Conservation (phyloP, 208 protist species). For the Crithidia acanthocephali region DNA sequence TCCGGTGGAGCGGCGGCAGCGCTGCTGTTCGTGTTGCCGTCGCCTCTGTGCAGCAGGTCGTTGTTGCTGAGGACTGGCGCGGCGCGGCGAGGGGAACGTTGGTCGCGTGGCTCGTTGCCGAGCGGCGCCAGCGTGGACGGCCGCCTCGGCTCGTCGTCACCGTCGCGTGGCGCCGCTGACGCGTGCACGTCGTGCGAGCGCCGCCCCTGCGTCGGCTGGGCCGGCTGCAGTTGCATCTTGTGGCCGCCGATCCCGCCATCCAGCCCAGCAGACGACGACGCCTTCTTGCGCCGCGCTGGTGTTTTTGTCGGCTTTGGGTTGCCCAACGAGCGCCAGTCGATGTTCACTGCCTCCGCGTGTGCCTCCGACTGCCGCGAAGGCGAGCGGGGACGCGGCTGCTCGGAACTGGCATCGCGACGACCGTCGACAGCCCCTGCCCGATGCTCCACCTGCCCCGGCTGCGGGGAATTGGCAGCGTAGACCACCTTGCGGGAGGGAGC, state of each 20-base stretch:
- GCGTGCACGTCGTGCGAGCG: slow-evolving; percentile 10
- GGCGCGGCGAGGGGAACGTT: slow-evolving; percentile 5
- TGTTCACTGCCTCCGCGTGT: slow-evolving; percentile 6
- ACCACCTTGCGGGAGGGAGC: slow-evolving; percentile 23
- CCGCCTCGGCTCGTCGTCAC: slow-evolving; percentile 8
- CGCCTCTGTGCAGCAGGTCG: neutral
- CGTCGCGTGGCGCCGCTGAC: neutral
- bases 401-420: slow-evolving; percentile 2
- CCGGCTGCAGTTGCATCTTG: slow-evolving; percentile 21
- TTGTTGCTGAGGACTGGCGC: neutral
- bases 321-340: slow-evolving; percentile 19
- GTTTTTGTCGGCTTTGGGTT: slow-evolving; percentile 10
- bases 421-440: slow-evolving; percentile 1
- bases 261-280: slow-evolving; percentile 11
- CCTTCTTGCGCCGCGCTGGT: slow-evolving; percentile 15
- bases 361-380: neutral
- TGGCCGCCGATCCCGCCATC: slow-evolving; percentile 21
- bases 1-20: slow-evolving; percentile 6
- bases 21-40: neutral
- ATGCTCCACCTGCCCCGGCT: slow-evolving; percentile 13
- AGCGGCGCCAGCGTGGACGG: slow-evolving; percentile 27
- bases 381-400: slow-evolving; percentile 16
- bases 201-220: slow-evolving; percentile 10
- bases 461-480: slow-evolving; percentile 33
- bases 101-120: slow-evolving; percentile 12